These are phyloP conservation scores for Candida stauntonica DNA, from an alignment of 805 yeast genomes.

Conservation along the genomic window DNA sequence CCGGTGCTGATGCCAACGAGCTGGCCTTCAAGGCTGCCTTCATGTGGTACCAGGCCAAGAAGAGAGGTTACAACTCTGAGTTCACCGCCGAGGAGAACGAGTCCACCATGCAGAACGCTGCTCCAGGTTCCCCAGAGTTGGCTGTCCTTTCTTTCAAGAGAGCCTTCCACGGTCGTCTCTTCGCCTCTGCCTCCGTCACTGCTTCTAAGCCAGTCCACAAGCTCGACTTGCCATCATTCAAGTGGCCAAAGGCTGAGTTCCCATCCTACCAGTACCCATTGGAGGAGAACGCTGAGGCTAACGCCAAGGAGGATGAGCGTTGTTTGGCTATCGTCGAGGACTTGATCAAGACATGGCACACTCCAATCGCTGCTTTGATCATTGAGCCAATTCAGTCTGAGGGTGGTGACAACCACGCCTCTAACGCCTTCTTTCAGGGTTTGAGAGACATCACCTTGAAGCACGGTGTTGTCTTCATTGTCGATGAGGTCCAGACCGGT, in stretches of 20 bases:
- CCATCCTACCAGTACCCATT: slow-evolving; percentile 85
- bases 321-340: slow-evolving; percentile 75
- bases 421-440: slow-evolving; percentile 74
- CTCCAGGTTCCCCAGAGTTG: slow-evolving; percentile 87
- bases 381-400: slow-evolving; percentile 91
- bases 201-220: slow-evolving; percentile 95
- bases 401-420: slow-evolving; percentile 90
- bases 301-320: slow-evolving; percentile 74
- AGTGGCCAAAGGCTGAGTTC: slow-evolving; percentile 96
- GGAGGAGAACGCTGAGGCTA: slow-evolving; percentile 56
- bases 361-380: slow-evolving; percentile 83
- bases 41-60: slow-evolving; percentile 66
- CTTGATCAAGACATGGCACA: slow-evolving; percentile 58
- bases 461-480: slow-evolving; percentile 65
- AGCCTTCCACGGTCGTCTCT: slow-evolving; percentile 93
- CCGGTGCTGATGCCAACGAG: slow-evolving; percentile 86
- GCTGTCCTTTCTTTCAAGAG: slow-evolving; percentile 82
- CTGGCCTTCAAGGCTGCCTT: slow-evolving; percentile 87
- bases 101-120: slow-evolving; percentile 72
- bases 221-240: slow-evolving; percentile 85
- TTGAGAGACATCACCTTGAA: slow-evolving; percentile 70
- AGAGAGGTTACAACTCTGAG: slow-evolving; percentile 57
- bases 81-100: slow-evolving; percentile 66
- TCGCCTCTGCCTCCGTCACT: slow-evolving; percentile 88
- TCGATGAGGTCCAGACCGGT: slow-evolving; percentile 90